These are phyloP conservation scores for Lachancea sp. DNA, from an alignment of 805 yeast species.

Conservation along the genomic window DNA sequence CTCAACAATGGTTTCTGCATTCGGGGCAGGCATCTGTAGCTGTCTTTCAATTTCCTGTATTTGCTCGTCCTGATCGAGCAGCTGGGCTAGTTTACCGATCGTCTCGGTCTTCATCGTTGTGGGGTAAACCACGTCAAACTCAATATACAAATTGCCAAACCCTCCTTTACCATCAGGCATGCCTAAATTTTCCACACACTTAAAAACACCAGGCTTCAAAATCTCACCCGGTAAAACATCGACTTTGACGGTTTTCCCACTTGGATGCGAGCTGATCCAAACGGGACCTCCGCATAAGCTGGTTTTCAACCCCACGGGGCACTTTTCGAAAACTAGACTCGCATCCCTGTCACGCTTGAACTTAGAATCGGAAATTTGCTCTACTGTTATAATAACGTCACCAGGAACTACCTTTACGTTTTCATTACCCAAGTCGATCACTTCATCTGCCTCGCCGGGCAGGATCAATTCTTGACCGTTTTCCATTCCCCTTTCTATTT, in stretches of 20 bases:
- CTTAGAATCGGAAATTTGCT: conserved; percentile 28
- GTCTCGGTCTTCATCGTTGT: conserved; percentile 18
- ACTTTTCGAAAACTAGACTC: conserved; percentile 38
- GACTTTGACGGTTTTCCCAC: conserved; percentile 36
- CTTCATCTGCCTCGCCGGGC: conserved; percentile 63
- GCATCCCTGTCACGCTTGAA: conserved; percentile 35
- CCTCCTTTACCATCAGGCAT: conserved; percentile 45
- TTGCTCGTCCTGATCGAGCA: conserved; percentile 16
- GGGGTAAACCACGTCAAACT: conserved; percentile 57
- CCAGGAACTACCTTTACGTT: conserved; percentile 47
- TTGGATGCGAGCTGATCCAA: conserved; percentile 30
- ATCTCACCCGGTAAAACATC: conserved; percentile 47
- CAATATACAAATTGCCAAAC: conserved; percentile 47
- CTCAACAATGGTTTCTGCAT: neutral
- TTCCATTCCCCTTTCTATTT: conserved; percentile 50
- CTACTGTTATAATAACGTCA: conserved; percentile 52
- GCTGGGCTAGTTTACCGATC: conserved; percentile 11
- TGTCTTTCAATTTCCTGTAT: neutral
- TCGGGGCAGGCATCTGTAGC: neutral
- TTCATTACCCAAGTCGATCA: conserved; percentile 32
- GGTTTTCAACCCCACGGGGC: conserved; percentile 45
- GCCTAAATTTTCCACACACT: conserved; percentile 39
- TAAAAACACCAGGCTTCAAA: conserved; percentile 42
- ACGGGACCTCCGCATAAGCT: conserved; percentile 53
- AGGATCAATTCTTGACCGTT: conserved; percentile 47